These are phyloP conservation scores for Candida labiduridarum DNA, from an alignment of 1,139 yeast genomes.

Conservation along the genomic window DNA sequence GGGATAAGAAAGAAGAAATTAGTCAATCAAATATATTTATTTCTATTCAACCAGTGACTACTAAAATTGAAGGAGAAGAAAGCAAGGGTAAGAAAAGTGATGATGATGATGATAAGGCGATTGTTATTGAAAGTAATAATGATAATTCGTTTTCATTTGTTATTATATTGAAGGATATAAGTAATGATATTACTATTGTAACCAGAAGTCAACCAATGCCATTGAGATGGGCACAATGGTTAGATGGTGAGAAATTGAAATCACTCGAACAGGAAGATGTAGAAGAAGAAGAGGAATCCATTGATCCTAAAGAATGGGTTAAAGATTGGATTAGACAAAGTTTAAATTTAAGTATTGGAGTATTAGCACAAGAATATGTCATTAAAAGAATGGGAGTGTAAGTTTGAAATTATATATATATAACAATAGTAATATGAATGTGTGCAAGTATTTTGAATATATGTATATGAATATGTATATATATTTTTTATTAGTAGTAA, in stretches of 20 bases:
- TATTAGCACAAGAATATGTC: conserved; percentile 87
- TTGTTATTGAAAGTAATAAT: conserved; percentile 44
- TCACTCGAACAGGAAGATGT: conserved; percentile 22
- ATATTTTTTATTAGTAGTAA: background rate
- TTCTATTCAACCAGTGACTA: conserved; percentile 72
- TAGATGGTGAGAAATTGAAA: conserved; percentile 52
- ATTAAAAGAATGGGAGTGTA: conserved; percentile 85
- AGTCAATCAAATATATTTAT: conserved; percentile 71
- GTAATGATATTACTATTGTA: conserved; percentile 71
- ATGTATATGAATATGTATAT: background rate
- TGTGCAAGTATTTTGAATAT: background rate
- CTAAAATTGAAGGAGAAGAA: conserved; percentile 14
- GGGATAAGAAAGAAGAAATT: conserved; percentile 23
- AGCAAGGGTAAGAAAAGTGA: background rate
- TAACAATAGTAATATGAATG: background rate
- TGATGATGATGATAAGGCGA: conserved; percentile 27
- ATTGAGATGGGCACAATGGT: conserved; percentile 84
- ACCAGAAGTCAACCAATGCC: conserved; percentile 92
- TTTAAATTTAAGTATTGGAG: conserved; percentile 76
- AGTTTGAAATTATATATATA: conserved; percentile 1
- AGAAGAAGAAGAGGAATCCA: conserved; percentile 12
- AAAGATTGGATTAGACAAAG: conserved; percentile 88
- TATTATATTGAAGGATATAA: conserved; percentile 72
- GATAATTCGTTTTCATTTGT: conserved; percentile 59
- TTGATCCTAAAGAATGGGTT: conserved; percentile 97